Evolutionary conservation across 148 eudicot genomes (phyloP), one percentile per base, ranked within the genome.

Genomic region (Rhododendron ovatum): DNA sequence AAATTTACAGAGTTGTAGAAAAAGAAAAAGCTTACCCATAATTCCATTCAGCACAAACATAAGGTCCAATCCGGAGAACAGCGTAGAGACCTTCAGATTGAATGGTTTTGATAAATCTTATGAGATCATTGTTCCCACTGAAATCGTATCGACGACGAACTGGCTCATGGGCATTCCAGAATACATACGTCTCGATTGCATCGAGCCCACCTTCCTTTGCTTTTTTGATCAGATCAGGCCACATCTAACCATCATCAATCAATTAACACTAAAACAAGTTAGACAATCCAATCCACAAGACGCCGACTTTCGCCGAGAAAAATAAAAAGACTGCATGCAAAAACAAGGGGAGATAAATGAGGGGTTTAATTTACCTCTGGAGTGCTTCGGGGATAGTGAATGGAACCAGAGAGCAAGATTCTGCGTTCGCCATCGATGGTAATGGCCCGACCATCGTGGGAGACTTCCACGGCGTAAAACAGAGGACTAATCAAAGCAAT

Each of bases 1-100:
- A 55, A n/a, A 8, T 4, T 30, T 35, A 24, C 39, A 74, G 4
- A 77, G 55, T 59, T 18, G 28, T 41, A 7, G 24, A 61, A 61
- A 41, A 41, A 79, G 50, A 65, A 30, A 8, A 80, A 50, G 22
- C 17, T 13, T 88, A 93, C 96, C 96, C 96, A 55, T 90, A 95
- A 57, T 93, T 95, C 98, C 96, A 95, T 87, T 93, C 98, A 30
- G 93, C 94, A 87, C 95, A 94, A n/a, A 90, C 90, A 78, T 91
- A 94, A 0, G 97, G 97, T 26, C 97, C 97, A 33, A 95, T 93
- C 7, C 98, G 92, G 77, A 95, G 96, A 87, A 91, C 83, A 39
- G 87, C 90, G 74, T 91, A 95, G 2, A 95, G 95, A 1, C 96
- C 95, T 30, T 85, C 94, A 17, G 91, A 88, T 82, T 93, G 92